These are phyloP conservation scores for Houttuynia cordata DNA, from an alignment of 164 flowering plant species.

Conservation along the genomic window DNA sequence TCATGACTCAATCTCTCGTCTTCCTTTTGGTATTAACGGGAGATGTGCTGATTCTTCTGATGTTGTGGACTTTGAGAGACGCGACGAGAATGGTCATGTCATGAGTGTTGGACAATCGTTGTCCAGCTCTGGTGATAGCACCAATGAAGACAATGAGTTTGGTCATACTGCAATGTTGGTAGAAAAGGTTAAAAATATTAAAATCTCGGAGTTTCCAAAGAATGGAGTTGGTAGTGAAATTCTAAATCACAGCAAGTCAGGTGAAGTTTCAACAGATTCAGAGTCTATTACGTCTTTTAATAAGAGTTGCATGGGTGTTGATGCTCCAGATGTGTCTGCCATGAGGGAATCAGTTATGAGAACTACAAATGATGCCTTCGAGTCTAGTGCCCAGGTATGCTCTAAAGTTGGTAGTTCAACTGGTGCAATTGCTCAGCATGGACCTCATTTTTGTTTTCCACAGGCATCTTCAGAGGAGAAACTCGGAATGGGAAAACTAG, in stretches of 20 bases:
- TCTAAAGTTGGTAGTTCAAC: slow-evolving; percentile 6
- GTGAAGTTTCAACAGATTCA: not conserved
- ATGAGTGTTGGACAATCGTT: not conserved
- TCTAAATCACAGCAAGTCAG: not conserved
- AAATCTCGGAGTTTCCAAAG: slow-evolving; percentile 1
- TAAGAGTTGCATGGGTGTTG: slow-evolving; percentile 9
- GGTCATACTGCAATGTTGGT: slow-evolving; percentile 7
- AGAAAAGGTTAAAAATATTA: slow-evolving; percentile 6
- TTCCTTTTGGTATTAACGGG: slow-evolving; percentile 9
- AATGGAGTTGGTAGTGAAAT: not conserved
- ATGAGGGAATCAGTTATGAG: slow-evolving; percentile 3
- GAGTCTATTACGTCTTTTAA: not conserved
- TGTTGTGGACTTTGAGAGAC: slow-evolving; percentile 5
- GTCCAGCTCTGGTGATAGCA: slow-evolving; percentile 1
- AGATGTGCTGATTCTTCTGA: slow-evolving; percentile 8
- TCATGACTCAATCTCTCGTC: slow-evolving; percentile 9
- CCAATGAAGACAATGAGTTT: slow-evolving; percentile 2
- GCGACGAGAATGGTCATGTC: not conserved
- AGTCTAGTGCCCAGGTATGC: slow-evolving; percentile 5
- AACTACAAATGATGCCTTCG: slow-evolving; percentile 7
- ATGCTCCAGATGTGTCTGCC: slow-evolving; percentile 13
- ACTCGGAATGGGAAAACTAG: slow-evolving; percentile 3
- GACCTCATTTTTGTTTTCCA: slow-evolving; percentile 12
- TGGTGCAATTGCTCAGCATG: slow-evolving; percentile 9
- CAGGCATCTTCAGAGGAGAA: slow-evolving; percentile 14